Evolutionary conservation across 1,284 basidiomycete genomes (phyloP), one percentile per base, ranked within the genome.

Genomic region (Anthracocystis setariae): DNA sequence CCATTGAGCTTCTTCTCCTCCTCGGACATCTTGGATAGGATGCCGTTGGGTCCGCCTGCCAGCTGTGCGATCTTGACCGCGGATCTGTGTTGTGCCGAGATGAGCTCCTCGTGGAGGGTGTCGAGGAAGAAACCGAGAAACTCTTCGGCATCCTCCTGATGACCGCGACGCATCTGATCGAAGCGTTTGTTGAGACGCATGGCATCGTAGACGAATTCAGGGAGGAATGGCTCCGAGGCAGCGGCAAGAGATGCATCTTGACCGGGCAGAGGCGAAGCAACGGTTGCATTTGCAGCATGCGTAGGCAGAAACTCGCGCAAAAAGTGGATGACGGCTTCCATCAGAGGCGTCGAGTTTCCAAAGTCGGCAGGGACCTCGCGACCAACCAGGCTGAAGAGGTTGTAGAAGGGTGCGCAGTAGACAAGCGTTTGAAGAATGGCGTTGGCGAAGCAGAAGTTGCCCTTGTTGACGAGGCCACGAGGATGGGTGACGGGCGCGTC

Each of bases 401-500:
- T 87, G 78, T 90, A 90, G 84, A 98, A 96, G 2, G 92, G 92
- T 15, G 88, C 87, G 77, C 91, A 94, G 84, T 94, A 95, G 1
- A 95, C 88, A 20, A 98, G 87, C 2, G 92, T 89, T 85, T 98
- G 95, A 23, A 98, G 85, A 29, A 97, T 86, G 84, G 93, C 90
- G 79, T 98, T 98, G 50, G 94, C 94, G 82, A 97, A 98, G 84
- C 95, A 98, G 88, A 97, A 91, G 84, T 98, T 98, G 9, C 95
- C 95, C 5, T 89, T 91, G 84, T 98, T 98, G 78, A 98, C 88
- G 42, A 98, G 85, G 5, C 95, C 95, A 27, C 94, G 87, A 0
- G 93, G 90, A 29, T 87, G 84, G 21, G 88, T 87, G 62, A 86
- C 84, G 10, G 86, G 85, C 7, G 83, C 78, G 24, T 67, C 51